Evolutionary conservation across 192 early-diverging fungal genomes (phyloP).

Genomic region (Obelidium mucronatum): DNA sequence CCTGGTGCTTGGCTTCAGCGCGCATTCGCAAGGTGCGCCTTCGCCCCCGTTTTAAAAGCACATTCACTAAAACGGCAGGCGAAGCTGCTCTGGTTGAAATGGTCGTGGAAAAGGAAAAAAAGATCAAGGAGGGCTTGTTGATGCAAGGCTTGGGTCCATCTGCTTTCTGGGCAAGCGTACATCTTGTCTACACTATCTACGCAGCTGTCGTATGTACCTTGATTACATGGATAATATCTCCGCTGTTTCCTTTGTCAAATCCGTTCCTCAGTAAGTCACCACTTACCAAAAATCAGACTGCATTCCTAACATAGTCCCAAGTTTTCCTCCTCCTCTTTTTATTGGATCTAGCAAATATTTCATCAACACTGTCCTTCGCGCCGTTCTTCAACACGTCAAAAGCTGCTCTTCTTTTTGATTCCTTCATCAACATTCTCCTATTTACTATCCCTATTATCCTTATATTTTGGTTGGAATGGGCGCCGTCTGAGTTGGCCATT

Average conservation of each 20-base stretch:
- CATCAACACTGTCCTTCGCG: slow-evolving; percentile 23
- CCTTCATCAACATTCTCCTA: slow-evolving; percentile 22
- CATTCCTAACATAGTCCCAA: background rate
- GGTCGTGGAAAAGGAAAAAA: slow-evolving; percentile 71
- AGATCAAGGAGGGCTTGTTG: slow-evolving; percentile 64
- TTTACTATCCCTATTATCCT: slow-evolving; percentile 20
- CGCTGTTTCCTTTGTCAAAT: slow-evolving; percentile 30
- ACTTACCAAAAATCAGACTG: background rate
- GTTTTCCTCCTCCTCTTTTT: slow-evolving; percentile 29
- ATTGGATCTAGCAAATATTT: slow-evolving; percentile 19
- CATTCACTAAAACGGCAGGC: too few species aligned
- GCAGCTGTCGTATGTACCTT: slow-evolving; percentile 13
- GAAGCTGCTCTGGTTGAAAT: slow-evolving; percentile 58
- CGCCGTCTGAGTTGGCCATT: slow-evolving; percentile 24
- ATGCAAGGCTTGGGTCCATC: slow-evolving; percentile 68
- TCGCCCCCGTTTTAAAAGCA: too few species aligned
- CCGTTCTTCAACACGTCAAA: slow-evolving; percentile 33
- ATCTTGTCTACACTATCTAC: slow-evolving; percentile 5
- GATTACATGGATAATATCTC: slow-evolving; percentile 7
- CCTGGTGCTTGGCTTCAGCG: slow-evolving; percentile 32
- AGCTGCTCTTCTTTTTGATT: slow-evolving; percentile 17
- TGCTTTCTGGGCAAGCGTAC: slow-evolving; percentile 36
- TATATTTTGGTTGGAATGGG: slow-evolving; percentile 32
- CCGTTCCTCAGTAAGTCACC: background rate
- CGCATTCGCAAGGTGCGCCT: slow-evolving; percentile 23